Conservation (phyloP, 2,329 filamentous ascomycete genomes). For the Penicillium sp. region DNA sequence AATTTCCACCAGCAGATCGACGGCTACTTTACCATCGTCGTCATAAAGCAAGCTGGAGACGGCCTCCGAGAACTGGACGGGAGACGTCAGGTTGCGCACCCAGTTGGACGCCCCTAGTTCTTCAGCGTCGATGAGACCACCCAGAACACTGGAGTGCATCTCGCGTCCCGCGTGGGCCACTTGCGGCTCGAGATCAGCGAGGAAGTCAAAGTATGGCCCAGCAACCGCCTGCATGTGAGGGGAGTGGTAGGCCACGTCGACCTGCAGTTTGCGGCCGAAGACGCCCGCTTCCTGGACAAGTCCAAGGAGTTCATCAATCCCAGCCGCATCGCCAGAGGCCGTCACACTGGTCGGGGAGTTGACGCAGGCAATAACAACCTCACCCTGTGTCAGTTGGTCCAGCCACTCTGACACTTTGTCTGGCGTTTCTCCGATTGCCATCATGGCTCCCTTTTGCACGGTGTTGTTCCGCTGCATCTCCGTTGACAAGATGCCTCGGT, state of each 20-base stretch:
- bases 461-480: background rate
- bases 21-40: background rate
- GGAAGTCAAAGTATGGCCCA: background rate
- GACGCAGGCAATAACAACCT: conserved; percentile 18
- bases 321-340: conserved; percentile 21
- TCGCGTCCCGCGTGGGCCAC: no score
- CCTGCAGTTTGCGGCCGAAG: conserved; percentile 17
- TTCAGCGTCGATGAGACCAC: background rate
- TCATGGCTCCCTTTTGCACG: conserved; percentile 16
- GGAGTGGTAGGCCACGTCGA: conserved; percentile 26
- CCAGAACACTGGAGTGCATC: background rate
- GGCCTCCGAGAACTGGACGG: background rate
- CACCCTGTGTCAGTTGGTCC: background rate
- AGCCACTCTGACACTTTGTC: conserved; percentile 1
- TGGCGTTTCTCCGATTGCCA: conserved; percentile 18
- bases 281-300: conserved; percentile 19
- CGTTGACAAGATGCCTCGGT: conserved; percentile 14
- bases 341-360: conserved; percentile 26
- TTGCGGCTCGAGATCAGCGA: background rate
- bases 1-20: conserved; percentile 29
- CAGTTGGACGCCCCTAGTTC: background rate
- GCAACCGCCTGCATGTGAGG: conserved; percentile 12
- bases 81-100: background rate
- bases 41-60: background rate
- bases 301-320: conserved; percentile 22